Conservation (phyloP, 1,139 yeast species). For the Yamadazyma sp. region DNA sequence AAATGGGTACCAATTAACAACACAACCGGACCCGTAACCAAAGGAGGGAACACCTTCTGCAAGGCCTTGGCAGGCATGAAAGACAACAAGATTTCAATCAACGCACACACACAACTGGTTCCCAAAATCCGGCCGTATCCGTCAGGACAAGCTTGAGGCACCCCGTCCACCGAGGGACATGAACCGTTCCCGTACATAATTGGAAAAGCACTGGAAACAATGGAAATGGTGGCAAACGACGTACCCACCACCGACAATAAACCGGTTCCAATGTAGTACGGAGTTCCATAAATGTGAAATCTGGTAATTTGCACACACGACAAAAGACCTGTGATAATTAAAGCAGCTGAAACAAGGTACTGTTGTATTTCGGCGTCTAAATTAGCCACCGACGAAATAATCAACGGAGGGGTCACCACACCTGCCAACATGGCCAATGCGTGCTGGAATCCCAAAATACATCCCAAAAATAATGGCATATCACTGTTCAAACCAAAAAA, state of each 20-base stretch:
- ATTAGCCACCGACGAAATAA: constrained; percentile 63
- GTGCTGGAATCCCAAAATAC: constrained; percentile 82
- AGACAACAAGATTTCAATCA: constrained; percentile 68
- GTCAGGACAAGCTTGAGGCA: constrained; percentile 75
- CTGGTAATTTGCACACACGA: constrained; percentile 79
- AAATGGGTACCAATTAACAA: constrained; percentile 73
- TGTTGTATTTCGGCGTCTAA: constrained; percentile 51
- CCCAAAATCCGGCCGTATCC: constrained; percentile 88
- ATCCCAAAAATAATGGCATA: constrained; percentile 75
- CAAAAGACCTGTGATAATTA: constrained; percentile 73
- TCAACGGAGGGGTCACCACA: constrained; percentile 79
- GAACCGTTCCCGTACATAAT: constrained; percentile 73
- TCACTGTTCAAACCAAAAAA: constrained; percentile 78
- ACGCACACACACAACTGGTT: constrained; percentile 73
- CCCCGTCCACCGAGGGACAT: constrained; percentile 66
- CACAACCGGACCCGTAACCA: constrained; percentile 92
- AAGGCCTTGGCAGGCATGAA: constrained; percentile 72
- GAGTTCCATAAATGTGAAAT: constrained; percentile 69
- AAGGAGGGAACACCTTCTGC: constrained; percentile 77
- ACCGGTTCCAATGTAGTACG: constrained; percentile 83
- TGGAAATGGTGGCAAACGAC: constrained; percentile 82
- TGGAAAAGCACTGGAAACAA: constrained; percentile 73
- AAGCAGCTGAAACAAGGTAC: constrained; percentile 74
- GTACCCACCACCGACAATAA: constrained; percentile 86
- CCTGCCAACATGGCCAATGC: constrained; percentile 90